Evolutionary conservation across 1,284 basidiomycete species (phyloP).

Genomic region (Heterobasidion irregulare): DNA sequence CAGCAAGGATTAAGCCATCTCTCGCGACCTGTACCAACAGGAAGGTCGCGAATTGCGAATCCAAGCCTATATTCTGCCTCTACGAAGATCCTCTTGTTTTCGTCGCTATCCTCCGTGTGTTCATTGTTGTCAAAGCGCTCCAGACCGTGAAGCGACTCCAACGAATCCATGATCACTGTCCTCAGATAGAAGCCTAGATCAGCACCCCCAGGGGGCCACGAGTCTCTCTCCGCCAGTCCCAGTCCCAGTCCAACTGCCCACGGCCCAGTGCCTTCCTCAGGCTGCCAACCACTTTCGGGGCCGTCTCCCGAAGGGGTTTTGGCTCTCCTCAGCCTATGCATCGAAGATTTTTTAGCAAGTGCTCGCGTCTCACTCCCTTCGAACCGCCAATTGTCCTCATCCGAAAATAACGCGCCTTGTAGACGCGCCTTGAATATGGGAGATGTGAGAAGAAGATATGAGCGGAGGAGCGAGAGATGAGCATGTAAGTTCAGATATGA

Average conservation of each 20-base stretch:
- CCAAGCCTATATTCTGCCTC: slow-evolving; percentile 75
- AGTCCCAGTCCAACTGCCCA: slow-evolving; percentile 73
- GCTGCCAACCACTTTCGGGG: not conserved
- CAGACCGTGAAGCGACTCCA: slow-evolving; percentile 27
- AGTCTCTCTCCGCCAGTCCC: slow-evolving; percentile 57
- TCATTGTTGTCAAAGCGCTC: slow-evolving; percentile 14
- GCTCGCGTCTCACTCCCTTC: slow-evolving; percentile 14
- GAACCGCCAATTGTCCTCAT: slow-evolving; percentile 40
- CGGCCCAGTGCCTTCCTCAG: slow-evolving; percentile 12
- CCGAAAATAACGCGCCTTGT: slow-evolving; percentile 59
- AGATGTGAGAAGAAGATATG: slow-evolving; percentile 60
- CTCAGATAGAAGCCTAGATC: slow-evolving; percentile 77
- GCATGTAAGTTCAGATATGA: slow-evolving; percentile 48
- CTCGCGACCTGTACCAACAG: slow-evolving; percentile 51
- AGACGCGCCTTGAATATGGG: slow-evolving; percentile 60
- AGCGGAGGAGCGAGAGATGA: slow-evolving; percentile 59
- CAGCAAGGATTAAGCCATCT: slow-evolving; percentile 75
- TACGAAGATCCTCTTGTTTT: slow-evolving; percentile 29
- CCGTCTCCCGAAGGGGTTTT: not conserved
- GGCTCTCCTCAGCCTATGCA: not conserved
- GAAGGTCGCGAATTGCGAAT: slow-evolving; percentile 72
- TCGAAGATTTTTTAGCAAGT: slow-evolving; percentile 17
- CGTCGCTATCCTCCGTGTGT: slow-evolving; percentile 5
- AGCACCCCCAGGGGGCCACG: slow-evolving; percentile 80
- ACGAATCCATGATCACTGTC: slow-evolving; percentile 71